phyloP scores from a whole-genome alignment of 139 green algal genomes.

The Chlorella sorokiniana region DNA sequence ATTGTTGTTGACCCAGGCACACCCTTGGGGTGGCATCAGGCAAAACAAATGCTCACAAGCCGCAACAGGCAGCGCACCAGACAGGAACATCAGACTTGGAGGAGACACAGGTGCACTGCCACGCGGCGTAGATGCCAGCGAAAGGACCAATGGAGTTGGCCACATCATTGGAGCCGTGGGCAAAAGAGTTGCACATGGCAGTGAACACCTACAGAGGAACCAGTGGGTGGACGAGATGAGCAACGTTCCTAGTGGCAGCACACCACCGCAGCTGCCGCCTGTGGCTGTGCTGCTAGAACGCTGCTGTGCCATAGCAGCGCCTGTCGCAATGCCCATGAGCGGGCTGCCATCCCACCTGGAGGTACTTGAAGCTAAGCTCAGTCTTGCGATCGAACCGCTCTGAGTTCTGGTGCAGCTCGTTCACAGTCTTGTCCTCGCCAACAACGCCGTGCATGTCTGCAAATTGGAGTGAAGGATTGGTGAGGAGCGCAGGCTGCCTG shows the following conservation, averaged over 20 bases:
- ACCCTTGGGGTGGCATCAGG: too few relatives aligned
- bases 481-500: neutral
- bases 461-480: neutral
- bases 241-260: too few relatives aligned
- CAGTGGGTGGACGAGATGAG: too few relatives aligned
- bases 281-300: neutral
- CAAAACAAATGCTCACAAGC: neutral
- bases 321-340: too few relatives aligned
- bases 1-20: too few relatives aligned
- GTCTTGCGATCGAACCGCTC: conserved; percentile 79
- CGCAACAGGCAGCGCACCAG: conserved; percentile 65
- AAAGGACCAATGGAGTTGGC: conserved; percentile 80
- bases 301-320: too few relatives aligned
- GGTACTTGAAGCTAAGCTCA: conserved; percentile 74
- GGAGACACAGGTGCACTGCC: conserved; percentile 24
- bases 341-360: conserved; percentile 68
- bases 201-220: conserved; percentile 78
- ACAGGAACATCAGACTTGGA: conserved; percentile 47
- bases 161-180: conserved; percentile 86
- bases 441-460: conserved; percentile 34
- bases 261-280: too few relatives aligned
- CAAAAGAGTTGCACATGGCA: conserved; percentile 82
- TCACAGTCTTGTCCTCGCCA: conserved; percentile 18
- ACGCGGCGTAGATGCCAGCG: conserved; percentile 70
- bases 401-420: conserved; percentile 59